A percentile compares a stretch with the other conserved stretches of the same genome.
Conservation (phyloP, 257 asterid genomes). For the Solanum pimpinellifolium region DNA sequence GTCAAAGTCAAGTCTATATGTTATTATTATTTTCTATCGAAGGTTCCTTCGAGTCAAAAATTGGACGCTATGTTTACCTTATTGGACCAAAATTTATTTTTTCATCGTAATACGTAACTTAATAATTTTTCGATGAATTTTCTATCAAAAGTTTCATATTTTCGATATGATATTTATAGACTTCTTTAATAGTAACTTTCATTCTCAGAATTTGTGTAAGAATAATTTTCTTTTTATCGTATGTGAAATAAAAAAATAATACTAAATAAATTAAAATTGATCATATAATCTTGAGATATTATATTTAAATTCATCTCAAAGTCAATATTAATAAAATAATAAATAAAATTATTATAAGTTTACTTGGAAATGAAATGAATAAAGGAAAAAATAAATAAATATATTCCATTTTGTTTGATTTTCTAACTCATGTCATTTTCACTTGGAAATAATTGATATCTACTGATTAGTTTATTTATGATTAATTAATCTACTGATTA, state of each 20-base stretch:
- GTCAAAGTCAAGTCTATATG: not conserved
- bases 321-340: not conserved
- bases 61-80: not conserved
- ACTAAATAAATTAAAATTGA: not conserved
- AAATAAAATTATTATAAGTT: not conserved
- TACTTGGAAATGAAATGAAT: not conserved
- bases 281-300: not conserved
- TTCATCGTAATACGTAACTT: not conserved
- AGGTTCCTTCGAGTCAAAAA: not conserved
- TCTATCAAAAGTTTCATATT: not conserved
- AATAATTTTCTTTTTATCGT: too few species aligned
- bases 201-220: not conserved
- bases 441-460: not conserved
- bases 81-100: not conserved
- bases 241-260: not conserved
- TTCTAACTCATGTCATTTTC: not conserved
- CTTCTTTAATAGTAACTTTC: accelerated
- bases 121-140: not conserved
- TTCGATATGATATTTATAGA: not conserved
- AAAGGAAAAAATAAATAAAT: not conserved
- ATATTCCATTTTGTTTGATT: not conserved
- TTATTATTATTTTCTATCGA: not conserved
- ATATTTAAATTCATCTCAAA: not conserved
- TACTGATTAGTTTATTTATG: not conserved
- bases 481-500: not conserved